A percentile compares a stretch with the other conserved stretches of the same genome.
Conservation (phyloP, 129 eudicot species). For the Pulicaria dysenterica region DNA sequence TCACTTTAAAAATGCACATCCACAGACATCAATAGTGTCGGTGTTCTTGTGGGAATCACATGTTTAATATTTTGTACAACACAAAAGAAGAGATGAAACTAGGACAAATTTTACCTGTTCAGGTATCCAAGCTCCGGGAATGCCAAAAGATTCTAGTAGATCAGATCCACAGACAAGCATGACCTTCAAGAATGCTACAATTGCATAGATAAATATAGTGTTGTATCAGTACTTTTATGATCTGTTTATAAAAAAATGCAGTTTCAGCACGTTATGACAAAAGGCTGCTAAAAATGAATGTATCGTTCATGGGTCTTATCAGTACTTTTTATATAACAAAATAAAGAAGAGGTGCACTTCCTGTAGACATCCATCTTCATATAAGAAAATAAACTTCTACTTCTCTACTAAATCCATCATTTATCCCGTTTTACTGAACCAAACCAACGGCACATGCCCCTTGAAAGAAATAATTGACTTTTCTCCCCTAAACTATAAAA, state of each 20-base stretch:
- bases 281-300: not conserved
- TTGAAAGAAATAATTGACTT: too few relatives aligned
- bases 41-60: not conserved
- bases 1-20: not conserved
- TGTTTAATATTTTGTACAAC: not conserved
- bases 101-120: conserved; percentile 61
- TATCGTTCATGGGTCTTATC: not conserved
- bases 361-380: not conserved
- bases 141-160: conserved; percentile 74
- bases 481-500: not conserved
- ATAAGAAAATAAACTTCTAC: not conserved
- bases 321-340: not conserved
- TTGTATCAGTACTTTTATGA: not conserved
- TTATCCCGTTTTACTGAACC: too few relatives aligned
- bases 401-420: not conserved
- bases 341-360: not conserved
- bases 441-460: too few relatives aligned
- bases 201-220: conserved; percentile 8
- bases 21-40: too few relatives aligned
- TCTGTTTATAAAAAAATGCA: too few relatives aligned
- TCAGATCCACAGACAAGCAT: conserved; percentile 97
- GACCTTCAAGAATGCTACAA: conserved; percentile 61
- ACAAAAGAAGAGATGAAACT: conserved; percentile 2
- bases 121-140: conserved; percentile 85
- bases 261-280: not conserved